Conservation (phyloP, 2,329 filamentous ascomycete genomes). For the Erysiphe pulchra region DNA sequence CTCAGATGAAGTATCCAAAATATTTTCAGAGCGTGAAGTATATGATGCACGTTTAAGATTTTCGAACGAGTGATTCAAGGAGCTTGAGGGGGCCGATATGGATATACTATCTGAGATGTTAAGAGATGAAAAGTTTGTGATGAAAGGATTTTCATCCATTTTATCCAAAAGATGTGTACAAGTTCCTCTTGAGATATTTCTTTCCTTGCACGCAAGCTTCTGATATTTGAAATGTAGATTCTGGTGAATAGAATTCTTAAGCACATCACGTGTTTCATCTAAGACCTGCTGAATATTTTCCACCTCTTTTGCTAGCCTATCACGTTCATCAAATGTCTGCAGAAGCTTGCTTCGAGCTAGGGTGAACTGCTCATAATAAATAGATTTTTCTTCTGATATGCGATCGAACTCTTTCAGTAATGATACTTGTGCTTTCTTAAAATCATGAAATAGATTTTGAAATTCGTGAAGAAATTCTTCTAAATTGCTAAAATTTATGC, state of each 20-base stretch:
- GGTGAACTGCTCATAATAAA: not conserved
- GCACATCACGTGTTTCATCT: not conserved
- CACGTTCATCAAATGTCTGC: not conserved
- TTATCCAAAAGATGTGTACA: not conserved
- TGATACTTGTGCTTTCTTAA: not conserved
- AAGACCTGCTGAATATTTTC: not conserved
- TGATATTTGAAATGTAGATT: conserved; percentile 2
- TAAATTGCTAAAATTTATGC: not conserved
- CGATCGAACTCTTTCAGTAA: not conserved
- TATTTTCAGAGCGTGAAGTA: not conserved
- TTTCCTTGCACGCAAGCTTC: not conserved
- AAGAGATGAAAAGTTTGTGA: not conserved
- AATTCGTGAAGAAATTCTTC: not conserved
- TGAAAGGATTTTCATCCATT: not conserved
- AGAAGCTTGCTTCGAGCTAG: not conserved
- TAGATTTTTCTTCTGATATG: not conserved
- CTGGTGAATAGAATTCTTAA: not conserved
- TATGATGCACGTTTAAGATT: not conserved
- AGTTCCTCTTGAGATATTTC: not conserved
- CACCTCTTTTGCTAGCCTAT: not conserved
- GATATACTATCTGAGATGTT: not conserved
- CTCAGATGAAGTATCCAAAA: not conserved
- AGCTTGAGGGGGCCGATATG: not conserved
- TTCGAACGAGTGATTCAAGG: not conserved
- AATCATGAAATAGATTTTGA: not conserved